Conservation (phyloP, 1,284 basidiomycete genomes). For the Jaminaea rosea region DNA sequence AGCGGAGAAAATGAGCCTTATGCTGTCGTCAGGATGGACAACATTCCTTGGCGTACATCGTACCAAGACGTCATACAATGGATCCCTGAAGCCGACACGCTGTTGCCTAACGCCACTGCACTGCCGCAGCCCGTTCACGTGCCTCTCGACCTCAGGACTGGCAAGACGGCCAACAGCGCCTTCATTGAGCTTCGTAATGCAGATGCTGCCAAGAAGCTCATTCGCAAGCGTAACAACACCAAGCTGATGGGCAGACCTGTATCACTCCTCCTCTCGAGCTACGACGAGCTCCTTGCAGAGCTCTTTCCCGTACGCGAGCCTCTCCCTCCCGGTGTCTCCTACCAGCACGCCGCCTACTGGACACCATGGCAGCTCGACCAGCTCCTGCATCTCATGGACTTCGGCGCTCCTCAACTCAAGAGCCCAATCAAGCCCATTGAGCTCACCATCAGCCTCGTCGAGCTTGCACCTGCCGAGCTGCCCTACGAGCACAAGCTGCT, state of each 20-base stretch:
- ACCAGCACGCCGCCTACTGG: not conserved
- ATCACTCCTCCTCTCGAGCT: constrained; percentile 2
- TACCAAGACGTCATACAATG: constrained; percentile 6
- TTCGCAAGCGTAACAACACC: constrained; percentile 11
- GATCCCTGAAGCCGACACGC: constrained; percentile 3
- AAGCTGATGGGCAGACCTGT: constrained; percentile 9
- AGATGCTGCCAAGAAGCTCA: constrained; percentile 6
- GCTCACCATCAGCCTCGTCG: constrained; percentile 2
- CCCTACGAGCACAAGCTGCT: not conserved
- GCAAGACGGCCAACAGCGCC: constrained; percentile 12
- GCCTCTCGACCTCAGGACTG: constrained; percentile 7
- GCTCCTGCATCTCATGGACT: not conserved
- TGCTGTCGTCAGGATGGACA: constrained; percentile 8
- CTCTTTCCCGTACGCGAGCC: constrained; percentile 1
- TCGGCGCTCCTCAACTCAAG: constrained; percentile 7
- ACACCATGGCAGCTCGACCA: constrained; percentile 6
- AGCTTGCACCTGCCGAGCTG: constrained; percentile 2
- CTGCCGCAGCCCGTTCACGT: constrained; percentile 7
- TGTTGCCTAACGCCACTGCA: constrained; percentile 1
- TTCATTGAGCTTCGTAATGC: constrained; percentile 9
- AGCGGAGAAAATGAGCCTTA: too few species aligned
- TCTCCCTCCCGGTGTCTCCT: not conserved
- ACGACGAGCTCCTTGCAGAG: constrained; percentile 3
- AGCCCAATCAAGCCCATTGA: constrained; percentile 6
- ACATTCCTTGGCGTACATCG: constrained; percentile 11